phyloP scores from a whole-genome alignment of 176 grass and related monocot genomes.

The Avena sativa region DNA sequence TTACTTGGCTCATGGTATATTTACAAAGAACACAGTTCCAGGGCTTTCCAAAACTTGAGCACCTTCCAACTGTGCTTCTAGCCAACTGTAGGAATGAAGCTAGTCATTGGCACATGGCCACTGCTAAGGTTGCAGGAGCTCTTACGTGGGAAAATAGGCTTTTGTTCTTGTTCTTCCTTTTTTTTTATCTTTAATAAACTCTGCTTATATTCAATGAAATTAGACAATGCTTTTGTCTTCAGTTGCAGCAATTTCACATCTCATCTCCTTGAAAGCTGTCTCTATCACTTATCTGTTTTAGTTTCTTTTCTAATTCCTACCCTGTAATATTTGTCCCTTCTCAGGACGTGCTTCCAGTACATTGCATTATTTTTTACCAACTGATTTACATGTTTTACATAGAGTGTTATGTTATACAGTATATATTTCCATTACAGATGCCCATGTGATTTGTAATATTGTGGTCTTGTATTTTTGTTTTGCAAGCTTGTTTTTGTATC shows the following conservation, averaged over 20 bases:
- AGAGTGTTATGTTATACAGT: slow-evolving; percentile 5
- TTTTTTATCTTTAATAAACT: slow-evolving; percentile 6
- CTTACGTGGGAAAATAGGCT: neutral
- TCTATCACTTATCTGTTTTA: slow-evolving; percentile 3
- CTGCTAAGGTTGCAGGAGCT: neutral
- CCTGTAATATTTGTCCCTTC: neutral
- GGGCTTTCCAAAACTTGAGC: neutral
- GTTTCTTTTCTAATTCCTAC: slow-evolving; percentile 11
- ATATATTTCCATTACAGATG: slow-evolving; percentile 33
- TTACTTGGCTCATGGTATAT: slow-evolving; percentile 7
- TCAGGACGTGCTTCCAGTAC: neutral
- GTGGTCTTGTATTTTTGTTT: slow-evolving; percentile 34
- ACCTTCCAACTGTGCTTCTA: slow-evolving; percentile 16
- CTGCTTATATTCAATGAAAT: slow-evolving; percentile 20
- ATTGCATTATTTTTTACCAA: neutral
- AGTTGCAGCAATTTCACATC: neutral
- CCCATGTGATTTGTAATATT: slow-evolving; percentile 28
- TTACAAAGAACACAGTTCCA: neutral
- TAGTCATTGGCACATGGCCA: slow-evolving; percentile 12
- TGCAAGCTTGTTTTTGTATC: slow-evolving; percentile 8
- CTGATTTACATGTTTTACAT: slow-evolving; percentile 8
- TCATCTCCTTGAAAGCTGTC: slow-evolving; percentile 16
- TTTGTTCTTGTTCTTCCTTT: neutral
- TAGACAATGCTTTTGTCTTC: neutral
- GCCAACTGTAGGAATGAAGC: neutral